Evolutionary conservation across 2,329 filamentous ascomycete genomes (phyloP).

Genomic region (Diaporthe sp.): DNA sequence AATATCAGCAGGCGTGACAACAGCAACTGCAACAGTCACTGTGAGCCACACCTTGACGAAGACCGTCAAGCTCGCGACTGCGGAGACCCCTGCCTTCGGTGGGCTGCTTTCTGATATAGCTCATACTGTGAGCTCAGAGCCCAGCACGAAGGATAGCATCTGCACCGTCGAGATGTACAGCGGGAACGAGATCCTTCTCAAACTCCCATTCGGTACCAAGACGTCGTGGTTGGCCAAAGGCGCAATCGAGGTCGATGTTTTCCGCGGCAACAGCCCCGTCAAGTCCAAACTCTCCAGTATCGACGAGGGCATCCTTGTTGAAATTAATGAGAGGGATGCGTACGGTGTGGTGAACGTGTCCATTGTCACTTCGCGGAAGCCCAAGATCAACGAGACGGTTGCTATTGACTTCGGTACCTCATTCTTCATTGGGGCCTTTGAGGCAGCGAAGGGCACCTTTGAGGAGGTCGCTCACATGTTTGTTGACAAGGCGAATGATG

Average conservation of each 20-base stretch:
- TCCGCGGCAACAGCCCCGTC: slow-evolving; percentile 57
- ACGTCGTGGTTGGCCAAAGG: slow-evolving; percentile 66
- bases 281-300: slow-evolving; percentile 59
- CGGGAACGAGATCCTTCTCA: slow-evolving; percentile 63
- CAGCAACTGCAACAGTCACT: slow-evolving; percentile 47
- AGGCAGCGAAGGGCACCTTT: slow-evolving; percentile 54
- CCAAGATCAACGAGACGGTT: slow-evolving; percentile 70
- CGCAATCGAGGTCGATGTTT: slow-evolving; percentile 66
- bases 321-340: slow-evolving; percentile 64
- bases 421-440: slow-evolving; percentile 55
- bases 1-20: slow-evolving; percentile 22
- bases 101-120: slow-evolving; percentile 53
- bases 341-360: slow-evolving; percentile 68
- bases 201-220: slow-evolving; percentile 61
- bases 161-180: slow-evolving; percentile 59
- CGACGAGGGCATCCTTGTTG: slow-evolving; percentile 62
- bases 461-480: slow-evolving; percentile 53
- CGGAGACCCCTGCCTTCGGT: slow-evolving; percentile 46
- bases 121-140: slow-evolving; percentile 38
- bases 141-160: slow-evolving; percentile 46
- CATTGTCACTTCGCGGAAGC: slow-evolving; percentile 67
- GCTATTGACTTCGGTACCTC: slow-evolving; percentile 68
- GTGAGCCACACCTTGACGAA: slow-evolving; percentile 51
- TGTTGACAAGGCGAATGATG: slow-evolving; percentile 51
- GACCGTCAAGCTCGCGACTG: slow-evolving; percentile 44